A percentile compares a stretch with the other conserved stretches of the same genome.
Conservation (phyloP, 2,329 filamentous ascomycete genomes). For the Claviceps digitariae region DNA sequence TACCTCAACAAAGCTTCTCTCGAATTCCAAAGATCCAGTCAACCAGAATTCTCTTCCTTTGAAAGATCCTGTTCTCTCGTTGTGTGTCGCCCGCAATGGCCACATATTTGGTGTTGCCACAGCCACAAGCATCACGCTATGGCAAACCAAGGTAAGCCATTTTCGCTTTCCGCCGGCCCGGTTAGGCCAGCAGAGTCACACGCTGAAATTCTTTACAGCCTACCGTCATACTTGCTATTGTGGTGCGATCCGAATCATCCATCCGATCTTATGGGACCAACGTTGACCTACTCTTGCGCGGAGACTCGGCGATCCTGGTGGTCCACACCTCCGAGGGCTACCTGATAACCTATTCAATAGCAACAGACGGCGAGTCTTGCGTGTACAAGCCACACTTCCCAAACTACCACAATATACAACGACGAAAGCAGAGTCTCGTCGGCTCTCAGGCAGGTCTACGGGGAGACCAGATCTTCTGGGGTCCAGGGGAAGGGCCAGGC, state of each 20-base stretch:
- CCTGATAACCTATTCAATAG: conserved; percentile 86
- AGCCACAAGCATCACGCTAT: conserved; percentile 72
- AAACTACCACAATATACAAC: conserved; percentile 49
- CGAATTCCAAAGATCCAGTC: conserved; percentile 13
- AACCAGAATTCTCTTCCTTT: conserved; percentile 24
- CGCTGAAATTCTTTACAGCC: conserved; percentile 42
- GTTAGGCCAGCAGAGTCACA: background rate
- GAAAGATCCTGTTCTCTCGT: conserved; percentile 56
- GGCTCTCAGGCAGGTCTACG: conserved; percentile 39
- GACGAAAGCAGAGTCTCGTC: conserved; percentile 47
- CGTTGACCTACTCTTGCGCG: conserved; percentile 69
- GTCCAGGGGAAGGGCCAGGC: conserved; percentile 68
- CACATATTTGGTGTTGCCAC: conserved; percentile 83
- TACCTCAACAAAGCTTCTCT: conserved; percentile 7
- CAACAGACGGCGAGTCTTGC: conserved; percentile 65
- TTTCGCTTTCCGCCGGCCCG: background rate
- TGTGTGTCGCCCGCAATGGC: conserved; percentile 66
- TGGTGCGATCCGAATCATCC: conserved; percentile 70
- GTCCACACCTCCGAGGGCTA: conserved; percentile 77
- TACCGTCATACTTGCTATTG: conserved; percentile 72
- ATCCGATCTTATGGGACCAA: conserved; percentile 76
- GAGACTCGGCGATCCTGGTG: conserved; percentile 84
- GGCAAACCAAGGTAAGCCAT: conserved; percentile 79
- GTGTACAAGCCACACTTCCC: conserved; percentile 77
- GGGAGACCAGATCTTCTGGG: conserved; percentile 53